phyloP scores from a whole-genome alignment of 2,329 filamentous ascomycete species.

The Spiromastix sp. region DNA sequence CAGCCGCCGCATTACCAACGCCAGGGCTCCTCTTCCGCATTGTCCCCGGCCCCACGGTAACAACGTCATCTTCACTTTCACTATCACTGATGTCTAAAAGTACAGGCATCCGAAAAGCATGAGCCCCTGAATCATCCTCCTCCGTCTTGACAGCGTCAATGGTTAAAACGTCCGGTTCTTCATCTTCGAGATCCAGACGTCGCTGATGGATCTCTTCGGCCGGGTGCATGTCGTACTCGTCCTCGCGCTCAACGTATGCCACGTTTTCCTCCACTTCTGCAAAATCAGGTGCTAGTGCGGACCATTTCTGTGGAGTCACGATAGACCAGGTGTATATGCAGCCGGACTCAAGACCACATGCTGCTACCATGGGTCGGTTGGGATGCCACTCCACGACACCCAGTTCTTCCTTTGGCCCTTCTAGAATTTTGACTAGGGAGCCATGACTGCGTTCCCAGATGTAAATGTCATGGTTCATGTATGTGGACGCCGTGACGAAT shows the following conservation, averaged over 20 bases:
- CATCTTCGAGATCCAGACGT: constrained; percentile 81
- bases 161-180: constrained; percentile 82
- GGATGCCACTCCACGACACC: constrained; percentile 98
- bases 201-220: constrained; percentile 90
- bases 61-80: constrained; percentile 84
- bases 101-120: constrained; percentile 81
- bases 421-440: constrained; percentile 89
- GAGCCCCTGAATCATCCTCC: constrained; percentile 42
- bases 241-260: constrained; percentile 88
- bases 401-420: constrained; percentile 92
- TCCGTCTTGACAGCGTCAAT: constrained; percentile 57
- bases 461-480: constrained; percentile 97
- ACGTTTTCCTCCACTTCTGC: constrained; percentile 97
- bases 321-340: constrained; percentile 95
- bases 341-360: constrained; percentile 85
- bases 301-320: constrained; percentile 92
- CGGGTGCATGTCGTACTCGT: constrained; percentile 96
- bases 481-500: constrained; percentile 92
- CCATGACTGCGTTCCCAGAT: constrained; percentile 94
- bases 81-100: constrained; percentile 87
- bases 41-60: constrained; percentile 61
- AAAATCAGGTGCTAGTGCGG: constrained; percentile 90
- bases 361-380: constrained; percentile 72
- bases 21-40: constrained; percentile 79
- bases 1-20: constrained; percentile 54